Base-by-base conservation (phyloP, 2,329 filamentous ascomycete species). In the Aspergillus pseudoglaucus region DNA sequence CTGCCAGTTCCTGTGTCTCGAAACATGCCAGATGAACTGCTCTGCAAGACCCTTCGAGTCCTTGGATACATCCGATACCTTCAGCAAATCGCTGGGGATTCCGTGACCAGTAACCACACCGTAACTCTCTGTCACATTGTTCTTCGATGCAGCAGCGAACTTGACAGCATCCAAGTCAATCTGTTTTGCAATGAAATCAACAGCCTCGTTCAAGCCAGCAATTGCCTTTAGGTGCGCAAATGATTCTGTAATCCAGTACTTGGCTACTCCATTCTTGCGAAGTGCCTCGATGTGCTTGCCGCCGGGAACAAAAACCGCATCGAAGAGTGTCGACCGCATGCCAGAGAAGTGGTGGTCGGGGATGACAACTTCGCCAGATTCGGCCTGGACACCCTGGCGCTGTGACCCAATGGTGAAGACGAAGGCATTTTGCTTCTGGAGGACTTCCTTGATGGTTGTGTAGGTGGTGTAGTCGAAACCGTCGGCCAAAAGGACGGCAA, bases 211-310 rank as follows among this genome's bases (percentile, higher is more conserved):
- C 0, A 83, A 82, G 0, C 83, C 87, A 1, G 81, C 86, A 40
- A 93, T 85, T 1, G 85, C 72, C 75, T 91, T 91, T 46, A 90
- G 75, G 51, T 93, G 88, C 0, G 87, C 87, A 54, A 90, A 93
- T 0, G 87, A 84, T 66, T 93, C 88, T 2, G 85, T 79, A 2
- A 91, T 71, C 81, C 85, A 91, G 70, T 90, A 85, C 6, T 87
- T 65, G 0, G 85, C 86, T 14, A 87, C 82, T 0, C 88, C 87
- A 53, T 79, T 88, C 73, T 83, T 83, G 46, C 76, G 70, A 0
- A 93, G 76, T 0, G 79, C 80, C 37, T 75, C 68, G 18, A 87
- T 69, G 1, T 83, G 74, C 0, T 76, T 72, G 1, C 88, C 88
- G 1, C 87, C 87, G 1, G 87, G 87, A 2, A 94, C 71, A 60